Base-by-base conservation (phyloP, 1,139 yeast species). In the Chernovozyma aurita region DNA sequence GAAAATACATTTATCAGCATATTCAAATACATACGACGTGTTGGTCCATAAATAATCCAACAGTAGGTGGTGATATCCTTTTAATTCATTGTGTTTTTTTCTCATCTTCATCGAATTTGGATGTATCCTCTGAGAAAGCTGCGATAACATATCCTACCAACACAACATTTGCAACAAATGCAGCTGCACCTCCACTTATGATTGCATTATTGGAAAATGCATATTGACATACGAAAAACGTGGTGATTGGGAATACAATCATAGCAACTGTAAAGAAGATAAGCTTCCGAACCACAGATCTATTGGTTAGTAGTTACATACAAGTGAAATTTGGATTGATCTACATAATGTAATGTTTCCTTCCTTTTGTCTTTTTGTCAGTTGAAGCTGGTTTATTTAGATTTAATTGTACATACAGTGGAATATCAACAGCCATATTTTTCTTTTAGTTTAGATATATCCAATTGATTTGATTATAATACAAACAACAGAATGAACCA, bases 131-230 rank as follows among this genome's bases (percentile, higher is more conserved):
- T 18, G 74, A 73, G 57, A 90, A 88, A 0, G 98, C 97, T 36
- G 78, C 90, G 14, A 87, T 70, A 17, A 92, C 84, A 54, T 86
- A 92, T 2, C 90, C 92, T 38, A 90, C 76, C 47, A 92, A 71
- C 26, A 92, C 97, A 12, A 85, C 62, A 55, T 92, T 92, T 31
- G 97, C 97, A 34, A 80, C 79, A 15, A 80, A 65, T 0, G 97
- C 97, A 24, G 97, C 95, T 14, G 81, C 55, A 4, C 96, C 96
- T 25, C 98, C 98, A 37, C 95, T 84, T 32, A 82, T 64, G 13
- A 88, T 63, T 4, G 95, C 76, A 50, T 78, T 85, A 37, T 63
- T 61, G 32, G 60, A 74, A 45, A 68, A 72, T 21, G 73, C 47
- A 48, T 65, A 69, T 51, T 83, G 87, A 25, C 76, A 61, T 7